Base-by-base conservation (phyloP, 108 stramenopile species). In the Aureococcus anophagefferens region DNA sequence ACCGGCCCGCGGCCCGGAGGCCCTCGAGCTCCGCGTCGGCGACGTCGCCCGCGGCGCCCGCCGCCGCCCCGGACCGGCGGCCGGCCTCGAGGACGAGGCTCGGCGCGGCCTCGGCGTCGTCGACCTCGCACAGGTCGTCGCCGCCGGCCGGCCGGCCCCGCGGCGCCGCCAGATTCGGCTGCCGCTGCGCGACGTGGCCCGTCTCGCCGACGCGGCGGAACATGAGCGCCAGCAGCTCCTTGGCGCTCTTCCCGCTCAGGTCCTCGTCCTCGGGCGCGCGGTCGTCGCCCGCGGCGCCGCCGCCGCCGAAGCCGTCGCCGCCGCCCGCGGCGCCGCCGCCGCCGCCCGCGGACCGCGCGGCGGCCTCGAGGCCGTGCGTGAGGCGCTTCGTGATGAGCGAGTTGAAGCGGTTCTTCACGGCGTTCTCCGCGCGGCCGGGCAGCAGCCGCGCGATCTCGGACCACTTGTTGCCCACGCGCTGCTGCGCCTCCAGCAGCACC, bases 391-490 rank as follows among this genome's bases (percentile, higher is more conserved):
- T 35, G 35, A 35, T 35, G 36, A 67, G 21, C 15, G n/a, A 29
- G 33, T 73, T 74, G 74, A 36, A 74, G 0, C 74, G 30, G 67
- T 81, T 82, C 76, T 82, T 82, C 62, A 79, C 72, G 66, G 77
- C 74, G 36, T 79, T 82, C 35, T 82, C 81, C 18, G 76, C 72
- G 35, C 81, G 65, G 7, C 86, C 84, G 29, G 80, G 80, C 33
- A 86, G 62, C 0, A 79, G 51, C 35, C 75, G 75, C 35, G 81
- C 76, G 70, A 84, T 86, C 36, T 78, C 76, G 4, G 83, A 76
- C 81, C 81, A 82, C 31, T 72, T 62, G 65, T 79, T 79, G 37
- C 81, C 81, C 45, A 77, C 32, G 9, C 37, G 51, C 36, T 72
- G 30, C 36, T 83, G 80, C 35, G 46, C 75, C 33, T 74, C 30